Percentiles rank a stretch among this genome's conserved stretches.
Evolutionary conservation across 257 asterid genomes (phyloP).

Genomic region (Solanum sejunctum): DNA sequence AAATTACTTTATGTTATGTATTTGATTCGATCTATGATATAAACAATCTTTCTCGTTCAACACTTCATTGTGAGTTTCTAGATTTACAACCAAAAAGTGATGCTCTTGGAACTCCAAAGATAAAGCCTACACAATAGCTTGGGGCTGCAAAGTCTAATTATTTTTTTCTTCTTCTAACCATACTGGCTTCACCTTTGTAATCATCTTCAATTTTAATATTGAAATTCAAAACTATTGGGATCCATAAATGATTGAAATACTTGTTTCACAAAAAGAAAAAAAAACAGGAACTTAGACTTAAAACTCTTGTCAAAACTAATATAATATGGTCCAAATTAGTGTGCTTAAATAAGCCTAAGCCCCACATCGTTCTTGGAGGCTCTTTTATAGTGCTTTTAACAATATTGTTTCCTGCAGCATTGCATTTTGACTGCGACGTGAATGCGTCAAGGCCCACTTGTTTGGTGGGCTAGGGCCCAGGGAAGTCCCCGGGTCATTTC

Average conservation of each 20-base stretch:
- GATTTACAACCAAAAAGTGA: background rate
- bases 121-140: background rate
- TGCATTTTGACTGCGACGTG: background rate
- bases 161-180: no score
- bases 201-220: background rate
- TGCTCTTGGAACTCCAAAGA: background rate
- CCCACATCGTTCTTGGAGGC: background rate
- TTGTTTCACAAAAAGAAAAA: no score
- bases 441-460: background rate
- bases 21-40: background rate
- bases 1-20: background rate
- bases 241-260: no score
- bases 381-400: background rate
- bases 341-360: no score
- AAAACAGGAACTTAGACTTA: no score
- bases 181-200: no score
- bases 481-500: background rate
- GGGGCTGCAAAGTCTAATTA: no score
- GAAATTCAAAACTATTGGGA: background rate
- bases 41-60: no score
- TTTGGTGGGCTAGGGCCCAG: background rate
- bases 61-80: background rate
- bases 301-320: no score
- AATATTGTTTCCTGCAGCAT: rapidly evolving
- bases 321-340: no score